phyloP scores from a whole-genome alignment of 768 basidiomycete species.

The Suillus hirtellus region DNA sequence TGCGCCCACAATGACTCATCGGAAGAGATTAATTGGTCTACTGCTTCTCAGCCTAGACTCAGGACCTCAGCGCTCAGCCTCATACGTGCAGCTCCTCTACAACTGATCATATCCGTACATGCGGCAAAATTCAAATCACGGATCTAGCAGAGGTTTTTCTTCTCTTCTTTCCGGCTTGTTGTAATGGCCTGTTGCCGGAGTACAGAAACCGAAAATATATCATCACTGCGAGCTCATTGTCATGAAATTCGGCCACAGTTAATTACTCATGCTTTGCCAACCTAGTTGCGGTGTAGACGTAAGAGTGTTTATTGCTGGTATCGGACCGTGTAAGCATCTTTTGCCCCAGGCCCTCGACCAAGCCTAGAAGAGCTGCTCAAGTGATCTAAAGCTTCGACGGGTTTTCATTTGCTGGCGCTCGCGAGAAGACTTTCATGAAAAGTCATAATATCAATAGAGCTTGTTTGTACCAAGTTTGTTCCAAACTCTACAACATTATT shows the following conservation, averaged over 20 bases:
- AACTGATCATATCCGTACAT: background rate
- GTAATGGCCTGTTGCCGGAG: background rate
- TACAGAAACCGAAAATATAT: background rate
- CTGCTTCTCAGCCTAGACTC: background rate
- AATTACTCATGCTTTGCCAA: background rate
- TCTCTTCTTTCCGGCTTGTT: background rate
- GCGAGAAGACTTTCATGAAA: conserved; percentile 1
- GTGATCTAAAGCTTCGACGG: background rate
- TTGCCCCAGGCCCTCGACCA: background rate
- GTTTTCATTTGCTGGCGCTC: background rate
- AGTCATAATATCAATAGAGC: too few species aligned
- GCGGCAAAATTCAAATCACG: background rate
- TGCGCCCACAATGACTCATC: background rate
- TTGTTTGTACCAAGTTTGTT: background rate
- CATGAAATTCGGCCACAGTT: background rate
- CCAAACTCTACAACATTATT: background rate
- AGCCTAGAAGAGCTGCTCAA: background rate
- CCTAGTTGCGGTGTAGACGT: background rate
- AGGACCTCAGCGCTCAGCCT: background rate
- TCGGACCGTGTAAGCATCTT: background rate
- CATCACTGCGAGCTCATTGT: background rate
- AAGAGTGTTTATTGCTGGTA: background rate
- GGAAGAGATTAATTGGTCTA: background rate
- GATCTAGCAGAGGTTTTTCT: background rate
- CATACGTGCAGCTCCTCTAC: too few species aligned